Base-by-base conservation (phyloP, 345 rosid species). In the Salix exigua region DNA sequence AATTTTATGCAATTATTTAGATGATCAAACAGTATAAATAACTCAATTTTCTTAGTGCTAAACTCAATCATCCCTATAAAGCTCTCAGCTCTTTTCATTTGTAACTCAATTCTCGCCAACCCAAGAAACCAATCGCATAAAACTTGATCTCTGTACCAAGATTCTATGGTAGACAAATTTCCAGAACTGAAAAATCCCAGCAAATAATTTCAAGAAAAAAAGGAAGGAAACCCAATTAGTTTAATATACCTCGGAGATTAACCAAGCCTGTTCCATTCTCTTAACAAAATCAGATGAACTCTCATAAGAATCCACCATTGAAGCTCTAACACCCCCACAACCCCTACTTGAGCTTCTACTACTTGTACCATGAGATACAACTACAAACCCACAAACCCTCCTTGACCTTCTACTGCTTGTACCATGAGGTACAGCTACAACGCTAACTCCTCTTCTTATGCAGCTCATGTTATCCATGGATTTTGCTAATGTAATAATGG, bases 251-350 rank as follows among this genome's bases (percentile, higher is more conserved):
- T 95, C 94, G 70, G 99, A 91, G 80, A 95, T 91, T 72, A 85
- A 50, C 99, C 97, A 95, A 28, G 96, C 94, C 74, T 84, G 95
- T 76, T 95, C 99, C 87, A 89, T 89, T 58, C 97, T 95, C 86
- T 88, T 90, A 28, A 62, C 80, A 85, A 95, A 92, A 83, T 88
- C 82, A 8, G 95, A 88, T 53, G 97, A 92, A 75, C 89, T 91
- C 71, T 85, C 94, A 38, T 73, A 83, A 2, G 98, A 89, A 83
- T 94, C 95, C 55, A 95, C 89, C 71, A 74, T 72, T 2, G 95
- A 94, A 80, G 97, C 93, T 73, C 82, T 87, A 28, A 87, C 83
- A 66, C 44, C 71, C 74, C 87, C 50, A 61, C 74, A 80, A 66
- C 64, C n/a, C 65, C 18, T 48, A 66, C 74, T 21, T 16, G 72